A percentile compares a stretch with the other conserved stretches of the same genome.
These are phyloP conservation scores for Mercurialis annua DNA, from an alignment of 345 rosid species.

Conservation along the genomic window DNA sequence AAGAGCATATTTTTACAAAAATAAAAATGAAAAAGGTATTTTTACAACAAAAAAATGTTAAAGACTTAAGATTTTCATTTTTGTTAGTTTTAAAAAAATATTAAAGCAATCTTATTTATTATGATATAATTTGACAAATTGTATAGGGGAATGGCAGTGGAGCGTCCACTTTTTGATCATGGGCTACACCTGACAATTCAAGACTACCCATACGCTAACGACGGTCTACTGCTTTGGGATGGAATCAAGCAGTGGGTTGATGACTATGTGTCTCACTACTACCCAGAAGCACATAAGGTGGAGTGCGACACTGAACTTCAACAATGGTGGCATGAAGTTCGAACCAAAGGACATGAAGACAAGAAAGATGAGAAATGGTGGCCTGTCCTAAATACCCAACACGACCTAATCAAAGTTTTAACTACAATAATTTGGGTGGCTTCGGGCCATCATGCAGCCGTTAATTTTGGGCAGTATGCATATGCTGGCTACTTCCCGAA, in stretches of 20 bases:
- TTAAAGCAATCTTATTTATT: too few relatives aligned
- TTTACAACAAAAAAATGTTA: too few relatives aligned
- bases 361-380: slow-evolving; percentile 22
- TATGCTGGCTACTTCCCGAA: slow-evolving; percentile 41
- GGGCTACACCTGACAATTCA: slow-evolving; percentile 30
- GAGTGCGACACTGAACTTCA: slow-evolving; percentile 37
- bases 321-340: slow-evolving; percentile 36
- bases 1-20: too few relatives aligned
- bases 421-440: slow-evolving; percentile 35
- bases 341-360: slow-evolving; percentile 24
- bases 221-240: slow-evolving; percentile 34
- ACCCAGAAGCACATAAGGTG: slow-evolving; percentile 16
- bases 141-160: slow-evolving; percentile 34
- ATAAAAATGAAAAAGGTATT: too few relatives aligned
- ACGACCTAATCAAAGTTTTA: not conserved
- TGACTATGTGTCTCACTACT: slow-evolving; percentile 26
- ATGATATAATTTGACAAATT: too few relatives aligned
- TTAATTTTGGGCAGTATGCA: slow-evolving; percentile 40
- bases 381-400: slow-evolving; percentile 11
- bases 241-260: slow-evolving; percentile 30
- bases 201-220: slow-evolving; percentile 37
- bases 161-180: slow-evolving; percentile 23
- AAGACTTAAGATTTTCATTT: too few relatives aligned
- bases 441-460: slow-evolving; percentile 48
- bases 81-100: too few relatives aligned